Conservation (phyloP, 805 yeast species). For the Kodamaea hsintzibuensis region DNA sequence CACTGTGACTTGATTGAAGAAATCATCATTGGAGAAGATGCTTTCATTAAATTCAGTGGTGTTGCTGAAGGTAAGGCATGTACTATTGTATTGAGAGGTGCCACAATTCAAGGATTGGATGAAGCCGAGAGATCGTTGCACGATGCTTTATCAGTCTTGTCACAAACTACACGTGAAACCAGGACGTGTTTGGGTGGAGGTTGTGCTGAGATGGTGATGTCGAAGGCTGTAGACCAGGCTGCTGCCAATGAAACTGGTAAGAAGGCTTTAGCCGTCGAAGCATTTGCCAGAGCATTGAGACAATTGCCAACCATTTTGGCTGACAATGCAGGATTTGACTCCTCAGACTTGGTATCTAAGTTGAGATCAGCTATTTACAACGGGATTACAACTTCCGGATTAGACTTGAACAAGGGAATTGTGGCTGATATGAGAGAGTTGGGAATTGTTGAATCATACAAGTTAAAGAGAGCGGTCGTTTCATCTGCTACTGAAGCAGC, state of each 20-base stretch:
- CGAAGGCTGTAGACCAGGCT: conserved; percentile 89
- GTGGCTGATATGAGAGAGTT: conserved; percentile 93
- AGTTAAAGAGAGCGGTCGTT: conserved; percentile 90
- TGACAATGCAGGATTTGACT: conserved; percentile 96
- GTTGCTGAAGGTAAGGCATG: conserved; percentile 95
- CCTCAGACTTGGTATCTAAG: conserved; percentile 87
- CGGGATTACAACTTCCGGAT: conserved; percentile 89
- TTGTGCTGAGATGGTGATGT: conserved; percentile 87
- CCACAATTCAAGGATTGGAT: conserved; percentile 48
- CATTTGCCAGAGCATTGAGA: conserved; percentile 90
- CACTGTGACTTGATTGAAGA: conserved; percentile 90
- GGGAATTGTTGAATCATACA: conserved; percentile 91
- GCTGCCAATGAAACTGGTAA: conserved; percentile 94
- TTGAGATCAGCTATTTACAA: conserved; percentile 87
- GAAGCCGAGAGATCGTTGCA: conserved; percentile 63
- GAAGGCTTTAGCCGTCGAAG: conserved; percentile 90
- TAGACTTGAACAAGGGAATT: conserved; percentile 79
- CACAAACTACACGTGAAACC: conserved; percentile 92
- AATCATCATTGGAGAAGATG: conserved; percentile 88
- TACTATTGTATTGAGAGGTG: conserved; percentile 82
- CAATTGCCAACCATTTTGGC: conserved; percentile 94
- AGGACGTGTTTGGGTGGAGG: conserved; percentile 95
- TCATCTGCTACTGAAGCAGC: conserved; percentile 98
- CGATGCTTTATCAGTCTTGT: conserved; percentile 92
- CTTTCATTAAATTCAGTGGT: conserved; percentile 90